phyloP scores from a whole-genome alignment of 2,329 filamentous ascomycete species.

The Ophiostoma sp. region DNA sequence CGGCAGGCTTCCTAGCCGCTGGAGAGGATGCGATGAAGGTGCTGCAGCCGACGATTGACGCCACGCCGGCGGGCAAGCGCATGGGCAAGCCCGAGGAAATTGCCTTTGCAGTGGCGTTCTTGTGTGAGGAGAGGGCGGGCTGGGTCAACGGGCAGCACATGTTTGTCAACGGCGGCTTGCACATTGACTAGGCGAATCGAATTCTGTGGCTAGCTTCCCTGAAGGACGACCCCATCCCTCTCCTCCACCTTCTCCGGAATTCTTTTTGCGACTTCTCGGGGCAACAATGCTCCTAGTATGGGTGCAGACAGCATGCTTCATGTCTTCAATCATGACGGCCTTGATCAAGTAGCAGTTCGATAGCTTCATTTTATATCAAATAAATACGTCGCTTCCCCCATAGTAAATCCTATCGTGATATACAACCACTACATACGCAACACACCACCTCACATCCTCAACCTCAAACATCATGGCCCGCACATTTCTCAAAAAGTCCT shows the following conservation, averaged over 20 bases:
- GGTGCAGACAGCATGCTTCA: background rate
- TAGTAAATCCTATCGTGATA: background rate
- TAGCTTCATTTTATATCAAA: background rate
- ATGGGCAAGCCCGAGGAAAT: conserved; percentile 44
- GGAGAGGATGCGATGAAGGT: conserved; percentile 39
- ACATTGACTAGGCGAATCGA: conserved; percentile 24
- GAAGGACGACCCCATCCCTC: background rate
- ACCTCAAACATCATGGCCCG: background rate
- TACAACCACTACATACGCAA: background rate
- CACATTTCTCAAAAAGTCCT: background rate
- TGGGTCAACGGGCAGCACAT: conserved; percentile 44
- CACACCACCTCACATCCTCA: background rate
- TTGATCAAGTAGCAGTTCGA: background rate
- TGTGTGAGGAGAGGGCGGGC: conserved; percentile 41
- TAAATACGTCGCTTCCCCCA: background rate
- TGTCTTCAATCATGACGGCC: background rate
- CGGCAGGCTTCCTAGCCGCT: conserved; percentile 30
- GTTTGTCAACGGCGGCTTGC: conserved; percentile 31
- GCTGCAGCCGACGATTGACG: conserved; percentile 40
- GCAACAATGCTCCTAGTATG: conserved; percentile 3
- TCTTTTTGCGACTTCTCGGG: background rate
- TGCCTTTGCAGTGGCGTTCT: conserved; percentile 42
- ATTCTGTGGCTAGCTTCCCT: background rate
- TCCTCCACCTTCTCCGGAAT: conserved; percentile 4
- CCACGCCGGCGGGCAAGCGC: conserved; percentile 40